Evolutionary conservation across 306 rosid species (phyloP), one percentile per base, ranked within the genome.

Genomic region (Clitoria ternatea): DNA sequence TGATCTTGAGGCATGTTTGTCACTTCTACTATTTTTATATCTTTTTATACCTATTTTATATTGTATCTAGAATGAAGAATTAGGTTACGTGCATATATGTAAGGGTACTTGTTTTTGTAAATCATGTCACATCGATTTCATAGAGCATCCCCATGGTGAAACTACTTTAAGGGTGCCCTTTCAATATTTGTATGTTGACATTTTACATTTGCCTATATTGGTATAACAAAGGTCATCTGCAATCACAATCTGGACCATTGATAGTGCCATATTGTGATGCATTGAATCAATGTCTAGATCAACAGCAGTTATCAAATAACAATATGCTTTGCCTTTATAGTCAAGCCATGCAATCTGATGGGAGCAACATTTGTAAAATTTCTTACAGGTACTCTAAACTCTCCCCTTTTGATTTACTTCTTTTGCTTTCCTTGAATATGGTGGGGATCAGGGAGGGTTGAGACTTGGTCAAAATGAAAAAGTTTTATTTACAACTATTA

Each of bases 1-100:
- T 60, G 99, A 94, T 82, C 96, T 94, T 77, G 97, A 94, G 89
- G 90, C 97, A 71, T 97, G 99, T 94, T 64, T 45, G 57, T 79
- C 13, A 23, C 64, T 74, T 68, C 49, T 60, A 19, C 52, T 66
- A 61, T 7, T 59, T 43, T 40, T 60, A 53, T 18, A 44, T 52
- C 18, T 10, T 32, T 32, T n/a, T 49, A 23, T 19, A 22, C 37
- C 43, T 49, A 61, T 35, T 22, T 22, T 37, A n/a, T 47, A 57
- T 60, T 52, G 6, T 45, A 56, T 54, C 52, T 63, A 20, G 55
- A 73, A 47, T 54, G 37, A 69, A 18, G 32, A 22, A 37, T 63
- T 22, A 5, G 14, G 49, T 73, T 26, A 2, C 37, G n/a, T 69
- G 52, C 44, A 23, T 54, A 32, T 7, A 71, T 24, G 9, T 61